A percentile compares a stretch with the other conserved stretches of the same genome.
phyloP scores from a whole-genome alignment of 306 rosid species.

The Bauhinia variegata region DNA sequence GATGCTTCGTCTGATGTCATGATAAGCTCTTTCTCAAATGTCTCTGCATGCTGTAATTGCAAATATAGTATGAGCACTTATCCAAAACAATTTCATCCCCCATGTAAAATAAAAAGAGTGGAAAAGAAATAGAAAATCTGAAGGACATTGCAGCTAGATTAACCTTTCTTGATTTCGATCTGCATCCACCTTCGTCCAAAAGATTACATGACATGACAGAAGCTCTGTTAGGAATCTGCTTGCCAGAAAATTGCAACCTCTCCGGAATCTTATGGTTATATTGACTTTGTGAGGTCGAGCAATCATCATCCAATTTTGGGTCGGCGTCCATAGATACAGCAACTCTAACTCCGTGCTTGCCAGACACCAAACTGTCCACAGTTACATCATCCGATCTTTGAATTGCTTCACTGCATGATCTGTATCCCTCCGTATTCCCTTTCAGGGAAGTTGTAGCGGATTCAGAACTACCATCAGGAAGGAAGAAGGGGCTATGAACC shows the following conservation, averaged over 20 bases:
- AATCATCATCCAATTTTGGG: constrained; percentile 79
- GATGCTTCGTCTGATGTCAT: constrained; percentile 99
- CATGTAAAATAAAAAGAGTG: neutral
- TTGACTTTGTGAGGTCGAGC: constrained; percentile 76
- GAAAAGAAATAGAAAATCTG: constrained; percentile 1
- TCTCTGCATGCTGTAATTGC: constrained; percentile 68
- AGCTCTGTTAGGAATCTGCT: constrained; percentile 84
- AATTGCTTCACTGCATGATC: constrained; percentile 81
- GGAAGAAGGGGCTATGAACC: constrained; percentile 62
- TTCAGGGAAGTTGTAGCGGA: constrained; percentile 96
- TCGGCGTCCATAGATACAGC: constrained; percentile 66
- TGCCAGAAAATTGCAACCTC: constrained; percentile 75
- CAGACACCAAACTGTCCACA: constrained; percentile 79
- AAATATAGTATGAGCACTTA: constrained; percentile 36
- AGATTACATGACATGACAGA: constrained; percentile 48
- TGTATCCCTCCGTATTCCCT: constrained; percentile 77
- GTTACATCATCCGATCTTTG: constrained; percentile 94
- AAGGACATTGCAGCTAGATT: constrained; percentile 10
- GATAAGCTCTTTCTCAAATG: constrained; percentile 85
- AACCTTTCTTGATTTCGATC: constrained; percentile 83
- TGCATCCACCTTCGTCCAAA: constrained; percentile 72
- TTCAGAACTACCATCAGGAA: constrained; percentile 89
- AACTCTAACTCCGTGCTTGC: constrained; percentile 62
- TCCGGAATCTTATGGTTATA: constrained; percentile 54
- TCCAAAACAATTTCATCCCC: constrained; percentile 12